phyloP scores from a whole-genome alignment of 208 protist species.

The Trypanosoma caninum region DNA sequence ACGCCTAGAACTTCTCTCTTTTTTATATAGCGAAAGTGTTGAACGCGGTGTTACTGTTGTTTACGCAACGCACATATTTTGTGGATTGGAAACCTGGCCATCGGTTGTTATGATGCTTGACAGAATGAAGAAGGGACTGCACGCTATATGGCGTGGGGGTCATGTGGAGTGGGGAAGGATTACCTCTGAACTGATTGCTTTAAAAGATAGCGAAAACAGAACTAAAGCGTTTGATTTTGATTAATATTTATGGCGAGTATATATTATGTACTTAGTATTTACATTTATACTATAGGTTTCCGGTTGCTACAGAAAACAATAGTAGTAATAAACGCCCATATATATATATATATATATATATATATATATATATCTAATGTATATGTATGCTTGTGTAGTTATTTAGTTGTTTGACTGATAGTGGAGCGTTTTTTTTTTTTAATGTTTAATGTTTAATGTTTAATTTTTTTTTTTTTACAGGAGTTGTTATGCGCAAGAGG shows the following conservation, averaged over 20 bases:
- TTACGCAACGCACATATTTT: constrained; percentile 93
- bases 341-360: too few species aligned
- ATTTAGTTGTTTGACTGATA: background rate
- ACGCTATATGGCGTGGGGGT: constrained; percentile 31
- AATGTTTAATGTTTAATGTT: constrained; percentile 5
- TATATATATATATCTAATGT: too few species aligned
- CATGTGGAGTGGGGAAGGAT: constrained; percentile 28
- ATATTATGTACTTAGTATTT: too few species aligned
- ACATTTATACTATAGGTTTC: too few species aligned
- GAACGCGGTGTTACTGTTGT: constrained; percentile 77
- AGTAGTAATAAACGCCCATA: too few species aligned
- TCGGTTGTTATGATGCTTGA: constrained; percentile 65
- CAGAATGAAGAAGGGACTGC: constrained; percentile 40
- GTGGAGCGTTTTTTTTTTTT: constrained; percentile 10
- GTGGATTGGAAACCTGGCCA: constrained; percentile 85
- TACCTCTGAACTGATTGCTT: constrained; percentile 30
- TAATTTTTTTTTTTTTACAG: background rate
- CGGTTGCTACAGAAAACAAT: too few species aligned
- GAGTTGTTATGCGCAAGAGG: background rate
- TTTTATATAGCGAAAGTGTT: constrained; percentile 80
- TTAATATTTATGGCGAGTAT: too few species aligned
- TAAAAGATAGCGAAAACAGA: constrained; percentile 39
- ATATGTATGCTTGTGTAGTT: constrained; percentile 1
- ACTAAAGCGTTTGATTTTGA: background rate
- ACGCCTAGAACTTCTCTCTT: constrained; percentile 75